Conservation (phyloP, 805 yeast genomes). For the Candida ipomoeae region DNA sequence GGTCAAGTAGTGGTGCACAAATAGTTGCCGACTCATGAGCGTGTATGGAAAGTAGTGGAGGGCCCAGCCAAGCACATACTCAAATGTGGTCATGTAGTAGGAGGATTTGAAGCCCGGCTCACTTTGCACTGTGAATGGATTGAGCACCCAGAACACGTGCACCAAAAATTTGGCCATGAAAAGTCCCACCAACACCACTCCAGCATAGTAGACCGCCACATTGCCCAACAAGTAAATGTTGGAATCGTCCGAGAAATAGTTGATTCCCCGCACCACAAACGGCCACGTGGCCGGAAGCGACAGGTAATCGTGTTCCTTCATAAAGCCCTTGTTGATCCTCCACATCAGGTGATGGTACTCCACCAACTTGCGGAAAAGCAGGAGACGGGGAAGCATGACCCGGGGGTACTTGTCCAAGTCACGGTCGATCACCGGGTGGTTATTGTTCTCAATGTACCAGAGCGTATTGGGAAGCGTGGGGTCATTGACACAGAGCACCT, state of each 20-base stretch:
- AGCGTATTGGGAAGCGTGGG: conserved; percentile 65
- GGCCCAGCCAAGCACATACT: conserved; percentile 52
- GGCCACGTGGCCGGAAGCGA: conserved; percentile 56
- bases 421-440: conserved; percentile 44
- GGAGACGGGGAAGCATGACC: conserved; percentile 25
- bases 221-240: conserved; percentile 64
- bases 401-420: conserved; percentile 19
- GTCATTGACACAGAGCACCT: conserved; percentile 77
- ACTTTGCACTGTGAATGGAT: conserved; percentile 25
- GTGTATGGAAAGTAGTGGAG: conserved; percentile 57
- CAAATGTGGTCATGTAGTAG: conserved; percentile 25
- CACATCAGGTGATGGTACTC: conserved; percentile 60
- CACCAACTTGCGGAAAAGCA: conserved; percentile 47
- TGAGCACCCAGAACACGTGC: conserved; percentile 22
- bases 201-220: conserved; percentile 50
- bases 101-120: conserved; percentile 13
- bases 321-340: conserved; percentile 43
- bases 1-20: conserved; percentile 47
- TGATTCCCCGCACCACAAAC: conserved; percentile 52
- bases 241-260: conserved; percentile 46
- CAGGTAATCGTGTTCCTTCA: conserved; percentile 46
- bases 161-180: conserved; percentile 18
- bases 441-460: conserved; percentile 70
- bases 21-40: conserved; percentile 34
- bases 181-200: conserved; percentile 32